A percentile compares a stretch with the other conserved stretches of the same genome.
Evolutionary conservation across 306 rosid species (phyloP).

Genomic region (Arachis stenosperma): DNA sequence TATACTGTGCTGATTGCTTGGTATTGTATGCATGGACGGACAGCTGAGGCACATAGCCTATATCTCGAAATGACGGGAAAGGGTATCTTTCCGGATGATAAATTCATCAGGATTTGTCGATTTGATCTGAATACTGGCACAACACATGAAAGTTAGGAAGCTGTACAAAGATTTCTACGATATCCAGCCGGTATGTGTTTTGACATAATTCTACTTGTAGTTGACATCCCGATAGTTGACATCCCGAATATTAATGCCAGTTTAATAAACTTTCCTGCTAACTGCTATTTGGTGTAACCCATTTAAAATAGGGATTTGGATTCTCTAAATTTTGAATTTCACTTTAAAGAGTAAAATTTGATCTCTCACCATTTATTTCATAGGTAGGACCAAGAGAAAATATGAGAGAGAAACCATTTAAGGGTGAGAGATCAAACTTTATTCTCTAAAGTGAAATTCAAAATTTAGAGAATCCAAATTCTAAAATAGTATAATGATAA

Average conservation of each 20-base stretch:
- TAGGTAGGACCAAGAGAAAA: too few species aligned
- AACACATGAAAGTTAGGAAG: conserved; percentile 35
- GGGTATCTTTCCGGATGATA: conserved; percentile 55
- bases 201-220: background rate
- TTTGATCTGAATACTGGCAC: conserved; percentile 32
- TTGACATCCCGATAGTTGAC: background rate
- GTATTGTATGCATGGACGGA: conserved; percentile 42
- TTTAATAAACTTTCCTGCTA: conserved; percentile 24
- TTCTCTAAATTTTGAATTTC: too few species aligned
- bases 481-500: too few species aligned
- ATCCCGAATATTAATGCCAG: conserved; percentile 18
- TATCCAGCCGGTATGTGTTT: conserved; percentile 43
- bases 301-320: background rate
- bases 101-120: conserved; percentile 16
- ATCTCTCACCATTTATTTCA: too few species aligned
- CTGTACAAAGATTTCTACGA: conserved; percentile 36
- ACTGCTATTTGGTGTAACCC: background rate
- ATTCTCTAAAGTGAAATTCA: too few species aligned
- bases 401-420: too few species aligned
- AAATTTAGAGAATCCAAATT: too few species aligned
- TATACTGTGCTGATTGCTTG: conserved; percentile 58
- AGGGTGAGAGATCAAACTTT: too few species aligned
- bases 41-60: conserved; percentile 44
- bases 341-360: too few species aligned
- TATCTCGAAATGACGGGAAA: conserved; percentile 47